Evolutionary conservation across 805 yeast genomes (phyloP).

Genomic region (Metschnikowia henanensis): DNA sequence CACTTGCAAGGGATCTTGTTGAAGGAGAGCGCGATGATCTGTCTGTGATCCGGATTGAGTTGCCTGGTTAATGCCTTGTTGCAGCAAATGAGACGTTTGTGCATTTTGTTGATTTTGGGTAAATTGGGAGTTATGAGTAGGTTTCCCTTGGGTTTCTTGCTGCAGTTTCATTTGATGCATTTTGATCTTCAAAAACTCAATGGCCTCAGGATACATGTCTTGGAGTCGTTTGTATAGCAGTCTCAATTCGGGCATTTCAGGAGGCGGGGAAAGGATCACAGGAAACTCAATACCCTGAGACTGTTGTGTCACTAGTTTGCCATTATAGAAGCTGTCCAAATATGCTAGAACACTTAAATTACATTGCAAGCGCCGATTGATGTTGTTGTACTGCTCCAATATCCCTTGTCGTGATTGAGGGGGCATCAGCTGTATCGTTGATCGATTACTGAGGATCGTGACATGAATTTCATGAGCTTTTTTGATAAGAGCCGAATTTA

Average conservation of each 20-base stretch:
- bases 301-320: slow-evolving; percentile 27
- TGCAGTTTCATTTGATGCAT: slow-evolving; percentile 39
- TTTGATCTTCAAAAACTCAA: slow-evolving; percentile 38
- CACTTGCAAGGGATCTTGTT: slow-evolving; percentile 3
- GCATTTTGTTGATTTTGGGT: slow-evolving; percentile 4
- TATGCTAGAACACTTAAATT: slow-evolving; percentile 40
- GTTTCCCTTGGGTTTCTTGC: slow-evolving; percentile 17
- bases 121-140: slow-evolving; percentile 7
- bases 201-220: slow-evolving; percentile 54
- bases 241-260: slow-evolving; percentile 53
- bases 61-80: slow-evolving; percentile 1
- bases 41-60: slow-evolving; percentile 13
- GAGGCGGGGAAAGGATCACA: slow-evolving; percentile 52
- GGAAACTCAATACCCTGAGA: slow-evolving; percentile 38
- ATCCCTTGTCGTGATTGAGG: slow-evolving; percentile 33
- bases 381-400: slow-evolving; percentile 39
- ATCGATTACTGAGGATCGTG: slow-evolving; percentile 35
- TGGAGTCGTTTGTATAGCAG: slow-evolving; percentile 48
- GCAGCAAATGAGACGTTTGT: slow-evolving; percentile 15
- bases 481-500: slow-evolving; percentile 44
- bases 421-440: slow-evolving; percentile 30
- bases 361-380: slow-evolving; percentile 43
- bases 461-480: slow-evolving; percentile 38
- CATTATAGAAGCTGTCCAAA: slow-evolving; percentile 39
- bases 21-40: slow-evolving; percentile 5